Conservation (phyloP, 2,329 filamentous ascomycete genomes). For the Verticillium longisporum region DNA sequence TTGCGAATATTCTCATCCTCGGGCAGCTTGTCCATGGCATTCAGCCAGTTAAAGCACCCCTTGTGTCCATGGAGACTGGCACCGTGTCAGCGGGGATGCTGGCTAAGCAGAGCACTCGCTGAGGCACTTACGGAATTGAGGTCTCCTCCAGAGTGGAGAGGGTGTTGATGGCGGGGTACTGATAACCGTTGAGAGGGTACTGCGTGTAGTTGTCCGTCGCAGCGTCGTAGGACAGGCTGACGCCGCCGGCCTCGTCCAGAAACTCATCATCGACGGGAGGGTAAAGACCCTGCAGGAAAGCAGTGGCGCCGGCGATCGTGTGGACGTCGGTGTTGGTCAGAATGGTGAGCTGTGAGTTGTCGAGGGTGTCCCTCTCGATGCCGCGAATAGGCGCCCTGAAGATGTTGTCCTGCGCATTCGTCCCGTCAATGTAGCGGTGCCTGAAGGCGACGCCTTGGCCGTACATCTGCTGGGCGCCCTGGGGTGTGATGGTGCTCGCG, state of each 20-base stretch:
- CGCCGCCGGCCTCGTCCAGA: conserved; percentile 26
- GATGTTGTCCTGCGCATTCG: background rate
- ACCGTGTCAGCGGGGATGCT: background rate
- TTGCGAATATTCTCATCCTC: conserved; percentile 16
- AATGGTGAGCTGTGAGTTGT: conserved; percentile 39
- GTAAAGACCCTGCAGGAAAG: conserved; percentile 80
- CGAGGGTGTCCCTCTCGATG: conserved; percentile 35
- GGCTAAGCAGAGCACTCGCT: background rate
- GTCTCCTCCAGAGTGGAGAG: conserved; percentile 36
- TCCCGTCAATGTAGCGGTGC: conserved; percentile 36
- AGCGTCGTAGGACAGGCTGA: conserved; percentile 10
- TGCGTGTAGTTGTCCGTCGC: conserved; percentile 51
- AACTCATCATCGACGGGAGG: conserved; percentile 51
- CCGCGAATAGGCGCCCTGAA: conserved; percentile 27
- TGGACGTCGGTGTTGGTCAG: conserved; percentile 33
- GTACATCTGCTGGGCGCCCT: conserved; percentile 46
- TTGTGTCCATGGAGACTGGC: conserved; percentile 29
- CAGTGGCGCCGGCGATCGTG: conserved; percentile 62
- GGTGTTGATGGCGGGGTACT: conserved; percentile 64
- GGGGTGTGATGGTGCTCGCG: conserved; percentile 36
- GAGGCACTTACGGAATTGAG: conserved; percentile 34
- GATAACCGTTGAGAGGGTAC: conserved; percentile 70
- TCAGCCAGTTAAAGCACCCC: conserved; percentile 29
- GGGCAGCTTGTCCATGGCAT: conserved; percentile 19
- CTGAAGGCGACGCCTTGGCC: conserved; percentile 41